These are phyloP conservation scores for Fistulinella prunicolor DNA, from an alignment of 768 basidiomycete genomes.

Conservation along the genomic window DNA sequence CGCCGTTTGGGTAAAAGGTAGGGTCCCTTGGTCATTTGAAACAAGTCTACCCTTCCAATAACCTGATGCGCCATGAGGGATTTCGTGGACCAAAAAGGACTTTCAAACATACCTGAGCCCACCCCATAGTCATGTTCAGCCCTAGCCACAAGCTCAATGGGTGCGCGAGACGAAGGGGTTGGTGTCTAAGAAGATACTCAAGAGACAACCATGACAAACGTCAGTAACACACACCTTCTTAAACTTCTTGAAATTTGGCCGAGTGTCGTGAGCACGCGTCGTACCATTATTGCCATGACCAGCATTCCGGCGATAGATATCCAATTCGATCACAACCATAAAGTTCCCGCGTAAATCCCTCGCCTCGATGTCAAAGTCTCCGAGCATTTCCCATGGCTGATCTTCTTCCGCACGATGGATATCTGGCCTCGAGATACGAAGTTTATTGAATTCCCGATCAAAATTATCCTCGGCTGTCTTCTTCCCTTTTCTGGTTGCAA, in stretches of 20 bases:
- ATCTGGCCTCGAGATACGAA: conserved; percentile 68
- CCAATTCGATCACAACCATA: conserved; percentile 73
- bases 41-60: conserved; percentile 52
- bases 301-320: conserved; percentile 41
- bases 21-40: conserved; percentile 13
- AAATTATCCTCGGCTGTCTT: conserved; percentile 66
- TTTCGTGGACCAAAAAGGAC: neutral
- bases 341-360: conserved; percentile 67
- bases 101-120: conserved; percentile 42
- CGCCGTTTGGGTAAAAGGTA: conserved; percentile 17
- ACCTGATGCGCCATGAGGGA: conserved; percentile 32
- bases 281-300: conserved; percentile 7
- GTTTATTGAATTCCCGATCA: conserved; percentile 76
- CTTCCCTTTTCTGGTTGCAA: conserved; percentile 68
- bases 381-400: conserved; percentile 56
- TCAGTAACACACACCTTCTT: conserved; percentile 51
- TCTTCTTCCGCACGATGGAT: conserved; percentile 45
- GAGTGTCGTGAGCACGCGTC: conserved; percentile 42
- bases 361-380: conserved; percentile 60
- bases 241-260: conserved; percentile 76
- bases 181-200: conserved; percentile 25
- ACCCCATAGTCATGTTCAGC: conserved; percentile 55
- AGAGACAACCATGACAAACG: conserved; percentile 5
- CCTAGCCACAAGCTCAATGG: conserved; percentile 50
- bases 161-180: conserved; percentile 25